Conservation (phyloP, 345 rosid genomes). For the Aquilaria yunnanensis region DNA sequence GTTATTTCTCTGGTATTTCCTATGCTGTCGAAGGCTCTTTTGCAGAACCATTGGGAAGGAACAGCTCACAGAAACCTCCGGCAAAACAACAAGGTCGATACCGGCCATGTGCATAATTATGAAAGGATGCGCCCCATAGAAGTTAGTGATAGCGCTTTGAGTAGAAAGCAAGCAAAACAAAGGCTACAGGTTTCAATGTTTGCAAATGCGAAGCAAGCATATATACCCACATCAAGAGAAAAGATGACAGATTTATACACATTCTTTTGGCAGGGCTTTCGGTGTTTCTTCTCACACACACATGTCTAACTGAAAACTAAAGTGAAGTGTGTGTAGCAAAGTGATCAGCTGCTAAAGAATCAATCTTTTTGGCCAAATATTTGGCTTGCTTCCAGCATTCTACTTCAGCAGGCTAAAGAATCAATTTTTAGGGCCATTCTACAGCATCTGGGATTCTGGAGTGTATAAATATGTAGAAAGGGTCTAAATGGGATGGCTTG, state of each 20-base stretch:
- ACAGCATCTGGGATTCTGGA: slow-evolving; percentile 4
- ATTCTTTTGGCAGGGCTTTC: slow-evolving; percentile 7
- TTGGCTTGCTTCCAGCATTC: slow-evolving; percentile 20
- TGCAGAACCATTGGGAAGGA: slow-evolving; percentile 74
- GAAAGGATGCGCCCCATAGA: slow-evolving; percentile 75
- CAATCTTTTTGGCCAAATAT: slow-evolving; percentile 35
- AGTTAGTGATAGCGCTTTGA: slow-evolving; percentile 31
- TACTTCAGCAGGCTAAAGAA: background rate
- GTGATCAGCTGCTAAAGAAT: slow-evolving; percentile 32
- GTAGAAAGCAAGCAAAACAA: slow-evolving; percentile 79
- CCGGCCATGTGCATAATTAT: slow-evolving; percentile 83
- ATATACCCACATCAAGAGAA: slow-evolving; percentile 38
- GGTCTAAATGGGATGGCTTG: background rate
- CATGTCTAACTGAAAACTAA: slow-evolving; percentile 22
- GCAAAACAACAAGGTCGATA: slow-evolving; percentile 82
- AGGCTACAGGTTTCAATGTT: slow-evolving; percentile 23
- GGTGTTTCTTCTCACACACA: slow-evolving; percentile 24
- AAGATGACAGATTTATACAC: background rate
- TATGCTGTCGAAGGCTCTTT: slow-evolving; percentile 43
- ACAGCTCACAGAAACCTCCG: slow-evolving; percentile 69
- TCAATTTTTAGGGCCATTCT: slow-evolving; percentile 3
- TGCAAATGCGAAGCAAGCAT: slow-evolving; percentile 65
- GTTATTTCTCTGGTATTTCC: slow-evolving; percentile 53
- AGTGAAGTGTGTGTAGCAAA: slow-evolving; percentile 30
- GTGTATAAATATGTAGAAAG: slow-evolving; percentile 2